Conservation (phyloP, 257 asterid genomes). For the Penstemon davidsonii region DNA sequence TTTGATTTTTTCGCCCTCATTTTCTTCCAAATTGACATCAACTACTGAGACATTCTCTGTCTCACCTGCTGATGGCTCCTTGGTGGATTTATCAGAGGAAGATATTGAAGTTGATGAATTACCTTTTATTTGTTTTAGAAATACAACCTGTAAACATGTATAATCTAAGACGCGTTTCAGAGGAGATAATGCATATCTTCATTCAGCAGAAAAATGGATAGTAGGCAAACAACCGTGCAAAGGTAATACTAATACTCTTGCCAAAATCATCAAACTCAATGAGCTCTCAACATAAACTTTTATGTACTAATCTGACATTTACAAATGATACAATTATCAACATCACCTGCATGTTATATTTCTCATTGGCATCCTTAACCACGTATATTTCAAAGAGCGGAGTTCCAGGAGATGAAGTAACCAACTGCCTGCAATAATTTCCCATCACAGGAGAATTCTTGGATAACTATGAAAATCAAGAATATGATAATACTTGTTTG, state of each 20-base stretch:
- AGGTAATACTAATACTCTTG: background rate
- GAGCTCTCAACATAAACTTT: slow-evolving; percentile 3
- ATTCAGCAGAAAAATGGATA: slow-evolving; percentile 18
- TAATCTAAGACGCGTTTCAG: slow-evolving; percentile 26
- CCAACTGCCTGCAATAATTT: slow-evolving; percentile 70
- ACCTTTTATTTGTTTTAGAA: slow-evolving; percentile 62
- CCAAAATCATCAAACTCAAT: background rate
- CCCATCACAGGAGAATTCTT: slow-evolving; percentile 21
- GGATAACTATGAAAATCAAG: slow-evolving; percentile 18
- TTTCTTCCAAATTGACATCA: slow-evolving; percentile 64
- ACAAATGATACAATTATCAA: background rate
- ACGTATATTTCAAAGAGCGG: slow-evolving; percentile 91
- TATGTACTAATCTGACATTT: background rate
- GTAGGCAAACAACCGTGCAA: background rate
- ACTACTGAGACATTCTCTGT: slow-evolving; percentile 56
- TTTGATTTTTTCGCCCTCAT: slow-evolving; percentile 61
- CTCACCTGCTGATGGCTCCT: slow-evolving; percentile 54
- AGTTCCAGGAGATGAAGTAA: slow-evolving; percentile 88
- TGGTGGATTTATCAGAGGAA: slow-evolving; percentile 55
- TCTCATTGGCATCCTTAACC: slow-evolving; percentile 65
- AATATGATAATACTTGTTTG: background rate
- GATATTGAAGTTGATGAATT: slow-evolving; percentile 45
- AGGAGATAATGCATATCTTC: slow-evolving; percentile 22
- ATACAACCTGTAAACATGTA: slow-evolving; percentile 63
- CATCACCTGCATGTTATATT: slow-evolving; percentile 78